Evolutionary conservation across 2,329 filamentous ascomycete species (phyloP).

Genomic region (Calonectria ilicicola): DNA sequence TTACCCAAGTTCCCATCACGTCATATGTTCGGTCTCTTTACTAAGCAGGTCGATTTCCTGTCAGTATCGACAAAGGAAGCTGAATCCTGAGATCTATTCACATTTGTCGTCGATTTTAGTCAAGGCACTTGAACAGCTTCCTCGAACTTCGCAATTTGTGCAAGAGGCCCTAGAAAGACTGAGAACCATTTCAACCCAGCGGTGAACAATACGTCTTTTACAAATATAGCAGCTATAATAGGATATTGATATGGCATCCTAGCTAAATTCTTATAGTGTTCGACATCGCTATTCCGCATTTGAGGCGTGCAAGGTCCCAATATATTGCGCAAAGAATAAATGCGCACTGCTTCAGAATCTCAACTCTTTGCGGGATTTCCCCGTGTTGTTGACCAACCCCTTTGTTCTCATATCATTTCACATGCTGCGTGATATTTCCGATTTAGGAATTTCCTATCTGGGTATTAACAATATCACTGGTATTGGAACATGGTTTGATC

Average conservation of each 20-base stretch:
- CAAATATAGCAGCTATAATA: no score
- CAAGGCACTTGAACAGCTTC: background rate
- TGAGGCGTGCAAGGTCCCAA: no score
- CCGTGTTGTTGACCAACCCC: no score
- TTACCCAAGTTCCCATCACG: slow-evolving; percentile 48
- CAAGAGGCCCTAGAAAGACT: background rate
- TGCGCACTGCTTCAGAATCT: no score
- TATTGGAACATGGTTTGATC: background rate
- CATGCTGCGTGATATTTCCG: background rate
- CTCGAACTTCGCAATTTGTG: background rate
- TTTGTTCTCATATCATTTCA: no score
- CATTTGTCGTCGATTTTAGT: background rate
- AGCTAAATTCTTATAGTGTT: no score
- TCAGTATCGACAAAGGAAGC: slow-evolving; percentile 46
- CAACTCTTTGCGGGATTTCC: no score
- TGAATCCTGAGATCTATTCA: background rate
- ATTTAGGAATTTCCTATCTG: background rate
- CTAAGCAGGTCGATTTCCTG: slow-evolving; percentile 41
- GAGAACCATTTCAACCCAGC: background rate
- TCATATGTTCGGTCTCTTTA: slow-evolving; percentile 33
- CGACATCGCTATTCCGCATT: no score
- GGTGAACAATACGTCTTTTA: no score
- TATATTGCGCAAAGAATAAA: no score
- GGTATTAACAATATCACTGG: background rate
- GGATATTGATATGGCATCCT: no score